A percentile compares a stretch with the other conserved stretches of the same genome.
Conservation (phyloP, 1,139 yeast genomes). For the Pichiaceae sp. region DNA sequence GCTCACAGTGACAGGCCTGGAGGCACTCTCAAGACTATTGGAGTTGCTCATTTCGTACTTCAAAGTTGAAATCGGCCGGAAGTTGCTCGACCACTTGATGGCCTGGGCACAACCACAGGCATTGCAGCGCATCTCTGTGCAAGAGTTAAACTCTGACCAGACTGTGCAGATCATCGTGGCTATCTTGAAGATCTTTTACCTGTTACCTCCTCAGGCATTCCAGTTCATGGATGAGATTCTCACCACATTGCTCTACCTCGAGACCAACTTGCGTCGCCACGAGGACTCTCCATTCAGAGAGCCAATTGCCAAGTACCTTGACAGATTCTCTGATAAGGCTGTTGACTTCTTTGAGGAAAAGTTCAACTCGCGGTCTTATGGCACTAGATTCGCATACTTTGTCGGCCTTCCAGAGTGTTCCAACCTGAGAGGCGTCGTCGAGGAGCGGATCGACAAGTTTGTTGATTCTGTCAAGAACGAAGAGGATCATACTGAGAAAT, state of each 20-base stretch:
- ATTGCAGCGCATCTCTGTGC: conserved; percentile 60
- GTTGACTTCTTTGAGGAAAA: conserved; percentile 62
- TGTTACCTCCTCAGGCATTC: conserved; percentile 86
- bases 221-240: conserved; percentile 86
- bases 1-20: conserved; percentile 81
- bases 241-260: conserved; percentile 67
- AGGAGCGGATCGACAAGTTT: conserved; percentile 38
- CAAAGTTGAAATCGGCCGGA: conserved; percentile 93
- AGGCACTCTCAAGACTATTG: conserved; percentile 79
- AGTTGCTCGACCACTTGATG: conserved; percentile 83
- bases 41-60: conserved; percentile 87
- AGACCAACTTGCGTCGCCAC: conserved; percentile 76
- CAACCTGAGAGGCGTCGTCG: conserved; percentile 46
- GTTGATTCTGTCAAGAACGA: conserved; percentile 34
- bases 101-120: conserved; percentile 93
- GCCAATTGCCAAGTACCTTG: conserved; percentile 85
- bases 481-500: conserved; percentile 30
- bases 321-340: conserved; percentile 74
- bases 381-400: conserved; percentile 57
- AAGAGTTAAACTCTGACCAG: conserved; percentile 69
- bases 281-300: conserved; percentile 82
- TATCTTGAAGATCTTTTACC: conserved; percentile 83
- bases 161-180: conserved; percentile 85
- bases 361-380: conserved; percentile 60
- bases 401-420: conserved; percentile 51